These are phyloP conservation scores for Trichoderma koningii DNA, from an alignment of 2,329 filamentous ascomycete species.

Conservation along the genomic window DNA sequence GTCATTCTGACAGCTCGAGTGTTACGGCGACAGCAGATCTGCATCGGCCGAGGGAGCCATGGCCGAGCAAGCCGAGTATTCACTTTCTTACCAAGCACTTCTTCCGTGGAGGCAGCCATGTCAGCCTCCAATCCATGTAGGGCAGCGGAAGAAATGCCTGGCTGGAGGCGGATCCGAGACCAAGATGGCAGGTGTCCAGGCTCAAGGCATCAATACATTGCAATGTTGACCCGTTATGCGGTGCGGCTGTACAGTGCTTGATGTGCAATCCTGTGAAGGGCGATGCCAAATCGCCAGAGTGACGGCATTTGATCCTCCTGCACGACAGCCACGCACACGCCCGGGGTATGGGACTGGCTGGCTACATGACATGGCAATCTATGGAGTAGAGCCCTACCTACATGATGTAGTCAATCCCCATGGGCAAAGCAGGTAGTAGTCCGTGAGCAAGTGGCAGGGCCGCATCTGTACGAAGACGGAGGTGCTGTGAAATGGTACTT, in stretches of 20 bases:
- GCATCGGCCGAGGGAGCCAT: not conserved
- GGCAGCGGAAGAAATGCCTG: not conserved
- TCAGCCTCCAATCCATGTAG: conserved; percentile 6
- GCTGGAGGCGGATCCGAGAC: not conserved
- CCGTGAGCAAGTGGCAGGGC: too few species aligned
- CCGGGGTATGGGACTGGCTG: not conserved
- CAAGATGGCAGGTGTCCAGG: conserved; percentile 13
- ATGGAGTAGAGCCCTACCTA: too few species aligned
- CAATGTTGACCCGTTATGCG: not conserved
- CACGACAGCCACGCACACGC: not conserved
- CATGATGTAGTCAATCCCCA: too few species aligned
- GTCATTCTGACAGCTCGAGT: conserved; percentile 14
- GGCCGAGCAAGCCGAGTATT: conserved; percentile 15
- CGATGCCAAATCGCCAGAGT: not conserved
- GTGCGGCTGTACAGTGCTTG: not conserved
- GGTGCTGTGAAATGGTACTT: not conserved
- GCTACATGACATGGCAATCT: too few species aligned
- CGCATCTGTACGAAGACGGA: not conserved
- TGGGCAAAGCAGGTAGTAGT: not conserved
- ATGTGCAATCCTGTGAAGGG: not conserved
- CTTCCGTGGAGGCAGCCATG: not conserved
- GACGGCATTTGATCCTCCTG: not conserved
- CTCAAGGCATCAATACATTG: not conserved
- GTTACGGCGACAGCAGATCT: conserved; percentile 21
- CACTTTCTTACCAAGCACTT: conserved; percentile 13